Conservation (phyloP, 805 yeast genomes). For the Wickerhamomyces subpelliculosus region DNA sequence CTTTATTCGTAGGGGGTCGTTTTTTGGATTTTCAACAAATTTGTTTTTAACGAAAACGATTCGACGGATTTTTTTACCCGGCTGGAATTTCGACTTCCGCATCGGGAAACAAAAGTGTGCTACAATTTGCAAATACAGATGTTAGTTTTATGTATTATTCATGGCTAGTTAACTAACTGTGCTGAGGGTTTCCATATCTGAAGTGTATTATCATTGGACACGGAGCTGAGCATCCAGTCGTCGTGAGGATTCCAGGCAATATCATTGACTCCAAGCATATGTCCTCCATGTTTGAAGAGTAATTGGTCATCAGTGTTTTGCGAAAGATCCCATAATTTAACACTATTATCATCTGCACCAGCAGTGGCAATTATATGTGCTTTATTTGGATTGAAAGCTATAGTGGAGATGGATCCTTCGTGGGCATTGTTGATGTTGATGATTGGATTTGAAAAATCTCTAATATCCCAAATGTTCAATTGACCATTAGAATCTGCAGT, state of each 20-base stretch:
- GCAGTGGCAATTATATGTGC: slow-evolving; percentile 55
- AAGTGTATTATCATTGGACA: slow-evolving; percentile 79
- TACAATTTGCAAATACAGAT: neutral
- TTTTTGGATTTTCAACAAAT: neutral
- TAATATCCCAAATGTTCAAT: slow-evolving; percentile 58
- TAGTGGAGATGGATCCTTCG: slow-evolving; percentile 48
- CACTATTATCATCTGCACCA: slow-evolving; percentile 56
- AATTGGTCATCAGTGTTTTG: slow-evolving; percentile 23
- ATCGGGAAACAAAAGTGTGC: slow-evolving; percentile 1
- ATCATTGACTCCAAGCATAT: slow-evolving; percentile 80
- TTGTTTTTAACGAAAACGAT: slow-evolving; percentile 4
- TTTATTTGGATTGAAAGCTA: slow-evolving; percentile 65
- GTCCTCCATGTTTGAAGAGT: slow-evolving; percentile 77
- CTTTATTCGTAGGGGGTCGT: neutral
- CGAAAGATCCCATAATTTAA: slow-evolving; percentile 54
- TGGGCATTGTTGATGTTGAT: slow-evolving; percentile 34
- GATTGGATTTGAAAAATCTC: slow-evolving; percentile 33
- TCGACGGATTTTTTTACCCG: slow-evolving; percentile 1
- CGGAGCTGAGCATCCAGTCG: slow-evolving; percentile 66
- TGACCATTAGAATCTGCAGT: slow-evolving; percentile 59
- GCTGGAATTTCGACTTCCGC: slow-evolving; percentile 1
- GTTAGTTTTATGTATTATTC: neutral
- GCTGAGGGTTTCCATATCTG: slow-evolving; percentile 74
- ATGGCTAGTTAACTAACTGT: neutral
- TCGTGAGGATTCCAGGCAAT: slow-evolving; percentile 74